phyloP scores from a whole-genome alignment of 228 moss, liverwort and hornwort genomes.

The Sphagnum fallax region DNA sequence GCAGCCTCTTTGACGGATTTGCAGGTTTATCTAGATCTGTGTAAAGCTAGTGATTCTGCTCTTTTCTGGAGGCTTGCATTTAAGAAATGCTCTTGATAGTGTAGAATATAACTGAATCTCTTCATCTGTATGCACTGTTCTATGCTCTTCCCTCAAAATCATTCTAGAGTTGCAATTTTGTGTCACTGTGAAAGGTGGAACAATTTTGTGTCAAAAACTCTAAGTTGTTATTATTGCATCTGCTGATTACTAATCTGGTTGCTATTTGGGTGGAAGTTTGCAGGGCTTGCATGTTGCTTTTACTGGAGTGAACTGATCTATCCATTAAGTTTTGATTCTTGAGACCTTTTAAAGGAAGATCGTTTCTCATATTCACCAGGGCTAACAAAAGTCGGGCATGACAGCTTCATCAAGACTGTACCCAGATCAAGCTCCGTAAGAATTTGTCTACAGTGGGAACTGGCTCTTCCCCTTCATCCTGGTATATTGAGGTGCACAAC shows the following conservation, averaged over 20 bases:
- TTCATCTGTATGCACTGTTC: neutral
- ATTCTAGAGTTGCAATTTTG: neutral
- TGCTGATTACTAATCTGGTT: constrained; percentile 16
- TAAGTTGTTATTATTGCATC: constrained; percentile 3
- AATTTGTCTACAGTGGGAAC: too few relatives aligned
- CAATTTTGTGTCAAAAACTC: neutral
- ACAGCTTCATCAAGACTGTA: too few relatives aligned
- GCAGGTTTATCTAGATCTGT: constrained; percentile 2
- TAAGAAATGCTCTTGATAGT: neutral
- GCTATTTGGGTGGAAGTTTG: constrained; percentile 13
- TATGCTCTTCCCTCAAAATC: neutral
- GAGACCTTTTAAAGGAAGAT: neutral
- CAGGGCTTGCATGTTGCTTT: constrained; percentile 25
- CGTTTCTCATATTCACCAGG: neutral
- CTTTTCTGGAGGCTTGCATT: constrained; percentile 2
- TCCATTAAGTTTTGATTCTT: neutral
- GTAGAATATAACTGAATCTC: neutral
- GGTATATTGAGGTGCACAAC: too few relatives aligned
- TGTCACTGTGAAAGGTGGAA: neutral
- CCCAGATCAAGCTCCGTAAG: too few relatives aligned
- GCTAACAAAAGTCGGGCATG: neutral
- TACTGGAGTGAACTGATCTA: constrained; percentile 10
- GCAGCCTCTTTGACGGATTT: constrained; percentile 4
- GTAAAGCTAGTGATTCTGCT: neutral
- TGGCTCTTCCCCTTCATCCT: too few relatives aligned